Evolutionary conservation across 139 green algal species (phyloP), one percentile per base, ranked within the genome.

Genomic region (Pleodorina starrii): DNA sequence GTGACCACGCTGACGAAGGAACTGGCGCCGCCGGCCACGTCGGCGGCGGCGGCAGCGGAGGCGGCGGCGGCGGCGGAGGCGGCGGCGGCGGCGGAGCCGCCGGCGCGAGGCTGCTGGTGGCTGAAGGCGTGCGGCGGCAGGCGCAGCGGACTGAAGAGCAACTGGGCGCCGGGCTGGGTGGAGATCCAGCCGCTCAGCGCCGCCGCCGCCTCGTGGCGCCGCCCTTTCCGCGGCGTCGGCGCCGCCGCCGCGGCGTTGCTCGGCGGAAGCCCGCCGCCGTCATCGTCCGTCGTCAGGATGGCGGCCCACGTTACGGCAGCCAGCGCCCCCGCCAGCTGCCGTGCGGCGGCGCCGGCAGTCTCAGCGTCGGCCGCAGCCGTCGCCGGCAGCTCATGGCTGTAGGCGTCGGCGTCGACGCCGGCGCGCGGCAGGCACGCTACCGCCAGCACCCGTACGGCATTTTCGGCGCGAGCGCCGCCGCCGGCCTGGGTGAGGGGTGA

Each of bases 371-470:
- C 60, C 5, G 80, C 60, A 10, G 38, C 57, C 57, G 40, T 44
- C 27, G 25, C 60, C 17, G 60, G 60, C 60, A 48, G 12, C 40
- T 48, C 66, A 46, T 89, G 84, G 46, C n/a, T 40, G 46, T 89
- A 89, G 36, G 1, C 32, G 36, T 89, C 84, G 5, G 84, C 2
- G 40, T 89, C 84, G 1, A 89, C 12, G 38, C 69, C 69, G 5
- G 43, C 43, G 3, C 48, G 25, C 2, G 84, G 69, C 38, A 77
- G 36, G 29, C 69, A 89, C 25, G 69, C 84, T 1, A 89, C 25
- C 11, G 84, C 84, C 48, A 89, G 50, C 25, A 89, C 48, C 29
- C 84, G 84, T 0, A 82, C 83, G 40, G 38, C 80, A 44, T 27
- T n/a, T n/a, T n/a, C n/a, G n/a, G n/a, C n/a, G n/a, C n/a, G n/a